Percentiles rank a stretch among this genome's conserved stretches.
These are phyloP conservation scores for Aspergillus luchuensis DNA, from an alignment of 2,329 filamentous ascomycete species.

Conservation along the genomic window DNA sequence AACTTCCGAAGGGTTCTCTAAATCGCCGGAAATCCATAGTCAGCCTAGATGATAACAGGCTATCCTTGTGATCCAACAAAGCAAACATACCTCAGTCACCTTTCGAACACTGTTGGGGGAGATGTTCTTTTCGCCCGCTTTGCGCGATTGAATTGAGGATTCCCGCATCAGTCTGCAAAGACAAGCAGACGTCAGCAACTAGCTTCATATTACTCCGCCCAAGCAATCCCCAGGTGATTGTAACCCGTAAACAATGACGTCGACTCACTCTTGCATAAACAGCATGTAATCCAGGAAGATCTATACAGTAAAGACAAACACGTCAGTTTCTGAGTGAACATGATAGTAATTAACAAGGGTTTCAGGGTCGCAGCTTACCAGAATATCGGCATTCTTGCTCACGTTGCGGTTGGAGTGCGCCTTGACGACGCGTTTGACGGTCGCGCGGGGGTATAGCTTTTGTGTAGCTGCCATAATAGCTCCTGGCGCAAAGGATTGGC, in stretches of 20 bases:
- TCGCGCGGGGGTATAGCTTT: constrained; percentile 80
- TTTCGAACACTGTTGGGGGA: constrained; percentile 76
- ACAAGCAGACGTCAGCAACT: constrained; percentile 4
- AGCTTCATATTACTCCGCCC: not conserved
- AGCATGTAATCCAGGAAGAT: constrained; percentile 83
- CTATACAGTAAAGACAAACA: constrained; percentile 47
- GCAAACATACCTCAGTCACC: constrained; percentile 66
- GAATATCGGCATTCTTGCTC: constrained; percentile 82
- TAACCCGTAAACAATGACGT: not conserved
- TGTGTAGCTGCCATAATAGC: constrained; percentile 62
- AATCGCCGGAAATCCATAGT: constrained; percentile 8
- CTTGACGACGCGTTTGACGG: constrained; percentile 86
- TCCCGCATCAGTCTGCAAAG: constrained; percentile 71
- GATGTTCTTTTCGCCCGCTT: constrained; percentile 70
- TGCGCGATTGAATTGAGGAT: constrained; percentile 73
- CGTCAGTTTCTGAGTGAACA: constrained; percentile 1
- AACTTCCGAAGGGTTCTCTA: constrained; percentile 69
- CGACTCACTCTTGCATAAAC: constrained; percentile 68
- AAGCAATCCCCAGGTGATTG: not conserved
- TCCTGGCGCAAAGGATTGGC: not conserved
- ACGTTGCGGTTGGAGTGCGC: constrained; percentile 78
- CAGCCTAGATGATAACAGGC: constrained; percentile 4
- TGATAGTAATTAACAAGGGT: not conserved
- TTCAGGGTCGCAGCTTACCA: constrained; percentile 56
- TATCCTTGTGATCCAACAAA: not conserved